These are phyloP conservation scores for Phytophthora multivora DNA, from an alignment of 352 stramenopile species.

Conservation along the genomic window DNA sequence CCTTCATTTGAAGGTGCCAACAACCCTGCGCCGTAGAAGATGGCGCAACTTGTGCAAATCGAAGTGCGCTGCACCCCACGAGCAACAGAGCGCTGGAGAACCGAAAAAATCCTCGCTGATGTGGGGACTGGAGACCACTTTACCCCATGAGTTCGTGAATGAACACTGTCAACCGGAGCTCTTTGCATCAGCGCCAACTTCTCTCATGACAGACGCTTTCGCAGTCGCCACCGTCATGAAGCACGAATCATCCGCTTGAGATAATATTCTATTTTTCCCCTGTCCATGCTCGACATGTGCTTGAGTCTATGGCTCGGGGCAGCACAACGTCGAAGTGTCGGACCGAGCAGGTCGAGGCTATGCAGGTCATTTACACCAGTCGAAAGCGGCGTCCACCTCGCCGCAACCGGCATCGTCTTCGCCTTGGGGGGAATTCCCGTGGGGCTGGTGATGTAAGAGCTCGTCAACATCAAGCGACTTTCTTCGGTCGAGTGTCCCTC, in stretches of 20 bases:
- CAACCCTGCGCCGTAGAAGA: conserved; percentile 1
- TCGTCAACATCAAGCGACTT: neutral
- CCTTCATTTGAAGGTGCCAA: neutral
- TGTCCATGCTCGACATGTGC: conserved; percentile 12
- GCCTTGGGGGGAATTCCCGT: neutral
- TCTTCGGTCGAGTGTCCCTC: neutral
- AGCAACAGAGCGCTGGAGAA: neutral
- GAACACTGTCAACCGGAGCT: no score
- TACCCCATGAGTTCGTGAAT: neutral
- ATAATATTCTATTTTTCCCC: neutral
- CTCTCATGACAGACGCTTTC: conserved; percentile 9
- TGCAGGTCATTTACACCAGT: conserved; percentile 17
- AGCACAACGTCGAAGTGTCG: neutral
- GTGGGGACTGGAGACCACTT: neutral
- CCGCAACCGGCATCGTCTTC: neutral
- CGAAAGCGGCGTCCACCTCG: conserved; percentile 1
- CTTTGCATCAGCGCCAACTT: neutral
- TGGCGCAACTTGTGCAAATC: conserved; percentile 25
- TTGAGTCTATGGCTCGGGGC: no score
- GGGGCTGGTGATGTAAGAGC: conserved; percentile 22
- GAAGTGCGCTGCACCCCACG: neutral
- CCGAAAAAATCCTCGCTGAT: neutral
- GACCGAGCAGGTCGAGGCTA: neutral
- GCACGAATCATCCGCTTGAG: conserved; percentile 1
- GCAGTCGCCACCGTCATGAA: neutral